Percentiles rank a stretch among this genome's conserved stretches.
These are phyloP conservation scores for Pestalotiopsis fici DNA, from an alignment of 2,329 filamentous ascomycete genomes.

Conservation along the genomic window DNA sequence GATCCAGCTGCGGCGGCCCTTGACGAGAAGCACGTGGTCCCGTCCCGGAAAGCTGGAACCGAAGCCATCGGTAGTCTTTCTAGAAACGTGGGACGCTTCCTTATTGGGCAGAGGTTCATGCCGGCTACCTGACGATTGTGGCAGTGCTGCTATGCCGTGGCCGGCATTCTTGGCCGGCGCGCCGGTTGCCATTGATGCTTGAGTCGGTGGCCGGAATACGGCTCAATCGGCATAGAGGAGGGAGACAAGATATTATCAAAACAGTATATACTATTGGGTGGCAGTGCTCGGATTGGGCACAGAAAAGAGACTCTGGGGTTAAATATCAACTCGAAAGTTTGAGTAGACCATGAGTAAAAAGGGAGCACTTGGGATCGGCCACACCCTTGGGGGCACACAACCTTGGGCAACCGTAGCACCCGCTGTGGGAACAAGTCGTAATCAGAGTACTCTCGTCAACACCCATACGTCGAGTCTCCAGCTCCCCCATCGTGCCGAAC, in stretches of 20 bases:
- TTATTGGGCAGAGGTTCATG: not conserved
- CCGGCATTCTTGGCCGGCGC: not conserved
- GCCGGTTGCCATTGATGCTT: not conserved
- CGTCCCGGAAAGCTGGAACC: not conserved
- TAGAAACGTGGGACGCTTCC: not conserved
- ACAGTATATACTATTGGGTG: not conserved
- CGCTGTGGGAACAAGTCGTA: not conserved
- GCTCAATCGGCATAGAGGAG: not conserved
- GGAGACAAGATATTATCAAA: not conserved
- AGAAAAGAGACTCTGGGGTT: not conserved
- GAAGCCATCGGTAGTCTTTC: not conserved
- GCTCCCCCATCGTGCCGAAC: not conserved
- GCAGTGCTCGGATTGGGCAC: not conserved
- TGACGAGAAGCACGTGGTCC: not conserved
- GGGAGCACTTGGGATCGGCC: not conserved
- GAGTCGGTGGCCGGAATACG: not conserved
- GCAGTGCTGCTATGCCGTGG: not conserved
- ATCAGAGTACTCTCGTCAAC: not conserved
- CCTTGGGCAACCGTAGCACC: not conserved
- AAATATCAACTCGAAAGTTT: not conserved
- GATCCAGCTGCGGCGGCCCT: not conserved
- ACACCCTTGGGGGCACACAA: not conserved
- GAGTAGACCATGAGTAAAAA: not conserved
- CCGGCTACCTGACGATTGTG: not conserved
- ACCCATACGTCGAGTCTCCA: not conserved